Evolutionary conservation across 805 yeast species (phyloP).

Genomic region (Candida michaelii): DNA sequence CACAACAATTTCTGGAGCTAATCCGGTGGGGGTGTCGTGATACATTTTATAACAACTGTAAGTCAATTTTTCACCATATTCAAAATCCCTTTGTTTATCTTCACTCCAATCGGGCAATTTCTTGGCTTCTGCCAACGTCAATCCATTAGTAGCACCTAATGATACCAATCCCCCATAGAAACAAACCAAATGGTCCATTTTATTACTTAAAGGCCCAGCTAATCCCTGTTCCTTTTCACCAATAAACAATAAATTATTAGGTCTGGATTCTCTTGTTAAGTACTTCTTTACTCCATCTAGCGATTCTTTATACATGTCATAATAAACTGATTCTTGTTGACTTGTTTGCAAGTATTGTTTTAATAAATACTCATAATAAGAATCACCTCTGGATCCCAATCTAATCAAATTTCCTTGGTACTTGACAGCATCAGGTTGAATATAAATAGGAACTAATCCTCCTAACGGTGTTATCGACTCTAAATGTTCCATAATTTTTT

Average conservation of each 20-base stretch:
- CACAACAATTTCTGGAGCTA: conserved; percentile 85
- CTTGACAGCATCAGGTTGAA: conserved; percentile 71
- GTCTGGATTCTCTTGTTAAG: conserved; percentile 58
- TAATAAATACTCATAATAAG: conserved; percentile 84
- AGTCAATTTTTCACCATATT: conserved; percentile 71
- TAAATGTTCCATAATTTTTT: conserved; percentile 66
- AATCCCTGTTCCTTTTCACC: conserved; percentile 79
- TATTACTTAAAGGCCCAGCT: conserved; percentile 56
- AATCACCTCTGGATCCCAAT: conserved; percentile 89
- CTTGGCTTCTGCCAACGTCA: conserved; percentile 54
- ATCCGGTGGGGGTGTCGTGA: conserved; percentile 67
- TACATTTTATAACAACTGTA: conserved; percentile 85
- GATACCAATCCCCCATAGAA: conserved; percentile 88
- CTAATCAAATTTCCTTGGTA: conserved; percentile 67
- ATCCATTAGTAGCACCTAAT: conserved; percentile 84
- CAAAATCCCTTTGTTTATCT: conserved; percentile 60
- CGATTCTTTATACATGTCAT: conserved; percentile 73
- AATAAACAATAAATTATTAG: conserved; percentile 62
- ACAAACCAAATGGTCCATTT: conserved; percentile 93
- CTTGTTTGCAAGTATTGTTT: conserved; percentile 83
- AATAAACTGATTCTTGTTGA: conserved; percentile 57
- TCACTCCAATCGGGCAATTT: conserved; percentile 56
- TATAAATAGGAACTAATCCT: conserved; percentile 82
- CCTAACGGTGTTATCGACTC: conserved; percentile 64
- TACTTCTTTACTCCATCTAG: conserved; percentile 74